phyloP scores from a whole-genome alignment of 176 grass and related monocot species.

The Oryza nivara region DNA sequence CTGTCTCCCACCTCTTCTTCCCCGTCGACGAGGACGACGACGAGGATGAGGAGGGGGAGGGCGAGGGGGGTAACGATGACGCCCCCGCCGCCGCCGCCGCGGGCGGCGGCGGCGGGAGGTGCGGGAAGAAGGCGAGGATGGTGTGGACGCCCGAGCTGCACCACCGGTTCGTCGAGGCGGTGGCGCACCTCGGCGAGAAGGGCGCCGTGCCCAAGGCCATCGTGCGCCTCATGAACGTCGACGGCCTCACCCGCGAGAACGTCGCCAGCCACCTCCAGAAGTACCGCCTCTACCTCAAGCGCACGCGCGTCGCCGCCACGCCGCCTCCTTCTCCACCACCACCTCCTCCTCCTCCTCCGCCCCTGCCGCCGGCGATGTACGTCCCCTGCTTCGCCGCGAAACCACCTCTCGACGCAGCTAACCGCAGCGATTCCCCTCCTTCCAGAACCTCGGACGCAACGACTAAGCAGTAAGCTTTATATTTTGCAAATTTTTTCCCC shows the following conservation, averaged over 20 bases:
- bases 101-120: constrained; percentile 15
- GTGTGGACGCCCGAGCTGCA: constrained; percentile 92
- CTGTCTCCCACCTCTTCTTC: constrained; percentile 42
- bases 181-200: constrained; percentile 75
- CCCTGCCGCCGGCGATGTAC: neutral
- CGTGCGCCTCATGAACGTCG: constrained; percentile 93
- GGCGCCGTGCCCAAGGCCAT: constrained; percentile 93
- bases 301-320: constrained; percentile 21
- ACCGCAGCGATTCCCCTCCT: constrained; percentile 17
- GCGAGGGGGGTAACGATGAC: constrained; percentile 9
- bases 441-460: constrained; percentile 11
- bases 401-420: neutral
- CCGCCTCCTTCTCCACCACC: neutral
- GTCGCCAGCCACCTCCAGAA: constrained; percentile 99
- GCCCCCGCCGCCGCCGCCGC: neutral
- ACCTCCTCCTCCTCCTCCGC: neutral
- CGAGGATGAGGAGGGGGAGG: constrained; percentile 34
- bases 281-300: constrained; percentile 92
- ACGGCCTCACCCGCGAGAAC: constrained; percentile 94
- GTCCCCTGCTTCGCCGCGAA: neutral
- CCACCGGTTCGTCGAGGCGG: constrained; percentile 91
- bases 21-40: constrained; percentile 28
- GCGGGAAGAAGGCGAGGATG: constrained; percentile 63
- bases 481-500: neutral
- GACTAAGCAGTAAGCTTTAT: constrained; percentile 32